phyloP scores from a whole-genome alignment of 139 green algal species.

The Chlamydomonas sp. region DNA sequence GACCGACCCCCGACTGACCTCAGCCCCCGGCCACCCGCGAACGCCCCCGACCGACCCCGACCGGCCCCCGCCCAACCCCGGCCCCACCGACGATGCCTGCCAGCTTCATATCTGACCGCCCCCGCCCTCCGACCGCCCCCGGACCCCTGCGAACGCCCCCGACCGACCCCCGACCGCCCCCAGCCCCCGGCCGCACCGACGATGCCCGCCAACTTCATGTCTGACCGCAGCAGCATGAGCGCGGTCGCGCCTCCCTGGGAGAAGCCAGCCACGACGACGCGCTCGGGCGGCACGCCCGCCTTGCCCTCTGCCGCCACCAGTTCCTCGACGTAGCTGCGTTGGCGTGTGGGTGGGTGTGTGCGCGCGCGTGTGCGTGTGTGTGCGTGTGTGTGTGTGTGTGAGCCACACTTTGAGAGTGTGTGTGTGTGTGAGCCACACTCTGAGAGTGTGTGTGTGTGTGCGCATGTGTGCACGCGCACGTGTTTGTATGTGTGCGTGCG shows the following conservation, averaged over 20 bases:
- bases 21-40: not conserved
- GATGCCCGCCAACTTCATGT: constrained; percentile 48
- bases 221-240: constrained; percentile 51
- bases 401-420: too few species aligned
- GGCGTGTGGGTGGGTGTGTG: constrained; percentile 2
- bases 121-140: not conserved
- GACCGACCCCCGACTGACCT: not conserved
- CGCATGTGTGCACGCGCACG: too few species aligned
- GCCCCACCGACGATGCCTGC: constrained; percentile 21
- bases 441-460: too few species aligned
- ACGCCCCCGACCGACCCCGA: not conserved
- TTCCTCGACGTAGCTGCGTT: constrained; percentile 44
- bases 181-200: constrained; percentile 29
- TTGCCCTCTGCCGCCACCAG: constrained; percentile 39
- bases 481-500: too few species aligned
- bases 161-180: not conserved
- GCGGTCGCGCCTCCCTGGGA: constrained; percentile 64
- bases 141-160: not conserved
- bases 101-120: not conserved
- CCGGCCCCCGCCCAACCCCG: not conserved
- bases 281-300: constrained; percentile 36
- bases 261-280: constrained; percentile 68
- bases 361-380: not conserved
- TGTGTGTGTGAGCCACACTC: too few species aligned
- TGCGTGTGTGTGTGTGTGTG: not conserved